phyloP scores from a whole-genome alignment of 164 flowering plant genomes.

The Cinnamomum micranthum region DNA sequence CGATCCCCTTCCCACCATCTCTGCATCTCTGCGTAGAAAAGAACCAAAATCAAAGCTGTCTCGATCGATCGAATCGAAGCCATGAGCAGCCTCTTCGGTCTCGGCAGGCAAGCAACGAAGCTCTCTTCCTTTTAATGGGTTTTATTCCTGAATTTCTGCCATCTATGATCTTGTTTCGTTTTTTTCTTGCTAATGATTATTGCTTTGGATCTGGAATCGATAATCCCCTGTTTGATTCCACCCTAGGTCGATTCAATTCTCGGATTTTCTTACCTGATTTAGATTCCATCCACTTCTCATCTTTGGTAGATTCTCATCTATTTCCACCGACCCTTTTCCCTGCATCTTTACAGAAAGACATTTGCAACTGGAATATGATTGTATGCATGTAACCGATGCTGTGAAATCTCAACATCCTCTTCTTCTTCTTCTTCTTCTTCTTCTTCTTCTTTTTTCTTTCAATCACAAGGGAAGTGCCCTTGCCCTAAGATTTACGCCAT shows the following conservation, averaged over 20 bases:
- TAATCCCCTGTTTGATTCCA: neutral
- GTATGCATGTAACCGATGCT: neutral
- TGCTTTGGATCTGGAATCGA: neutral
- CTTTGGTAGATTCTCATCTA: neutral
- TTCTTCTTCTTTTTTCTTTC: no score
- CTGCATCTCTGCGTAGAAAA: neutral
- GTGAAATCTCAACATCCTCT: neutral
- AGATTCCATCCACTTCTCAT: neutral
- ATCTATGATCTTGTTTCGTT: neutral
- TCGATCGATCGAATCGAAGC: constrained; percentile 1
- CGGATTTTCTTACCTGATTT: neutral
- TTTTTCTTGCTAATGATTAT: neutral
- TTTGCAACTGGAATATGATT: neutral
- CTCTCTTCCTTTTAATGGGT: neutral
- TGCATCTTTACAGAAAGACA: neutral
- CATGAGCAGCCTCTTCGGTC: constrained; percentile 31
- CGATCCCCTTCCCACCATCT: neutral
- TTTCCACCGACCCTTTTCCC: neutral
- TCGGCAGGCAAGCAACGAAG: constrained; percentile 21
- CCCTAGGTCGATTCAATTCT: neutral
- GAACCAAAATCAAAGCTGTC: neutral
- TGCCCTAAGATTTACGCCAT: neutral
- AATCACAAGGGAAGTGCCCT: neutral
- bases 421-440: no score
- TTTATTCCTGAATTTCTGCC: neutral